Percentiles rank a stretch among this genome's conserved stretches.
Evolutionary conservation across 78 protist species (phyloP).

Genomic region (Dictyostelium purpureum): DNA sequence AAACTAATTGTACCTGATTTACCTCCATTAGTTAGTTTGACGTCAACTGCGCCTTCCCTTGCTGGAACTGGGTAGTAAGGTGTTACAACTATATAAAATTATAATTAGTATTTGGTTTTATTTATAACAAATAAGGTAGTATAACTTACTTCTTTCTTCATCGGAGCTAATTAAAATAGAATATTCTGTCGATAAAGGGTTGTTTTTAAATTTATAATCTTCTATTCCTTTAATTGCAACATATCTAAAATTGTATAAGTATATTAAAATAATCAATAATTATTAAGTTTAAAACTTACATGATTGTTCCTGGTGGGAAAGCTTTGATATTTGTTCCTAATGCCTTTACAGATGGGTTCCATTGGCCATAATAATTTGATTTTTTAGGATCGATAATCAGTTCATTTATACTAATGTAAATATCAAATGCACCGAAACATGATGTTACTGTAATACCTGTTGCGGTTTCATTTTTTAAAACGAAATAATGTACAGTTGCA

Average conservation of each 20-base stretch:
- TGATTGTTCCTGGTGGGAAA: background rate
- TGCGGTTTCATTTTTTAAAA: background rate
- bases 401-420: background rate
- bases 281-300: background rate
- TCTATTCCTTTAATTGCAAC: background rate
- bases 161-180: background rate
- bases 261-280: background rate
- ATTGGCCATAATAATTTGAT: background rate
- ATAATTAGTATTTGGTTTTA: background rate
- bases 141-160: background rate
- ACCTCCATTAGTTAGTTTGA: conserved; percentile 18
- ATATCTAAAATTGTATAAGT: background rate
- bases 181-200: background rate
- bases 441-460: background rate
- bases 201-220: background rate
- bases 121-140: background rate
- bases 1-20: conserved; percentile 26
- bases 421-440: conserved; percentile 25
- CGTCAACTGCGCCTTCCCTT: conserved; percentile 2
- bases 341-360: conserved; percentile 6
- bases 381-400: background rate
- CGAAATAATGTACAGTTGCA: background rate
- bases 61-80: conserved; percentile 46
- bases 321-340: background rate
- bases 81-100: background rate